Evolutionary conservation across 805 yeast species (phyloP).

Genomic region (Lachancea fermentati): DNA sequence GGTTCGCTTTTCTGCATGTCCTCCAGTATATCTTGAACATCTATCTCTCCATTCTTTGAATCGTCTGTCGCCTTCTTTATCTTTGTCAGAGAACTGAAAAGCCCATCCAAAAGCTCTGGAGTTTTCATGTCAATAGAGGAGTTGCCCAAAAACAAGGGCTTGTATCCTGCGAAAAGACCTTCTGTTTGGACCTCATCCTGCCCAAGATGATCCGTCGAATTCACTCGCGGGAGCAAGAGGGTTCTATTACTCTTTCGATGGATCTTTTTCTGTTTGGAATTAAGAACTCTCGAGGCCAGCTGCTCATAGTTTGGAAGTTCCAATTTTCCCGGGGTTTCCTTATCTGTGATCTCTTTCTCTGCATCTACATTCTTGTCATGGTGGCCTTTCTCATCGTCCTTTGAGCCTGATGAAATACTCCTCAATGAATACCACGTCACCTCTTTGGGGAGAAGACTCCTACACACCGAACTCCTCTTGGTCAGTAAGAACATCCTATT

Average conservation of each 20-base stretch:
- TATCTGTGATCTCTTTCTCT: background rate
- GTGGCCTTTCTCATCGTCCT: background rate
- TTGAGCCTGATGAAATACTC: background rate
- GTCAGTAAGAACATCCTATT: too few relatives aligned
- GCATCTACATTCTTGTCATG: background rate
- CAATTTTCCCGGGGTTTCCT: background rate
- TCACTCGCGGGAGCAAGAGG: conserved; percentile 26
- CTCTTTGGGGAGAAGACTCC: background rate
- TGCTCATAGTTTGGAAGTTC: background rate
- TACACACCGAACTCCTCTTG: background rate
- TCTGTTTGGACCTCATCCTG: conserved; percentile 30
- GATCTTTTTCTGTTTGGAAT: background rate
- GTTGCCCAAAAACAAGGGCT: conserved; percentile 40
- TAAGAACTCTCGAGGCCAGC: background rate
- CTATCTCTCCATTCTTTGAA: conserved; percentile 11
- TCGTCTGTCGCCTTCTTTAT: conserved; percentile 14
- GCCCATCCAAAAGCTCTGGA: conserved; percentile 14
- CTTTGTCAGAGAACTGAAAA: conserved; percentile 19
- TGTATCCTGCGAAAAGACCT: conserved; percentile 42
- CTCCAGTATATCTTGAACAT: conserved; percentile 18
- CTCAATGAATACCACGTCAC: background rate
- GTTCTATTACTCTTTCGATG: background rate
- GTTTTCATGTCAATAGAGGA: conserved; percentile 16
- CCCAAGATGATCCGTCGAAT: conserved; percentile 26
- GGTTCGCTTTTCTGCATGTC: conserved; percentile 16